phyloP scores from a whole-genome alignment of 2,329 filamentous ascomycete genomes.

The Claviceps citrina region DNA sequence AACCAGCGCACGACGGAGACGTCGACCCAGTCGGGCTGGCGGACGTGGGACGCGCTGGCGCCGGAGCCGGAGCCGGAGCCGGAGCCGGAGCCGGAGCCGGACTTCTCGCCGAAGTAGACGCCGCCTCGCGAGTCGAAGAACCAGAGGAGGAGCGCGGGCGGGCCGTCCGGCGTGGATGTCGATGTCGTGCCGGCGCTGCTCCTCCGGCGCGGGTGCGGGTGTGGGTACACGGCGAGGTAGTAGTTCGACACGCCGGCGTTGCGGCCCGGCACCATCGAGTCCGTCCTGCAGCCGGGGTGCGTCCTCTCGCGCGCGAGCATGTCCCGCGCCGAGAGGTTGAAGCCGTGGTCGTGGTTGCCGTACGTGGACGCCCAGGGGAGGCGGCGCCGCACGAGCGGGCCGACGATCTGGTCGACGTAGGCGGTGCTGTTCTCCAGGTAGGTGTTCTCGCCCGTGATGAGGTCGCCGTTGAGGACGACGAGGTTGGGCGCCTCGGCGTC shows the following conservation, averaged over 20 bases:
- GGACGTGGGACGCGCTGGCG: conserved; percentile 15
- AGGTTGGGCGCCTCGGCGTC: conserved; percentile 40
- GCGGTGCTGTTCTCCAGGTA: conserved; percentile 35
- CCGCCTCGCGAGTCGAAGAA: conserved; percentile 57
- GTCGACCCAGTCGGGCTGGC: conserved; percentile 31
- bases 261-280: conserved; percentile 22
- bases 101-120: conserved; percentile 30
- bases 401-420: conserved; percentile 45
- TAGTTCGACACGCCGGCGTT: conserved; percentile 31
- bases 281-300: conserved; percentile 24
- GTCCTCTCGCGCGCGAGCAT: conserved; percentile 27
- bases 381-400: conserved; percentile 37
- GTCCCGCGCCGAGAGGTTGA: conserved; percentile 35
- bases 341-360: conserved; percentile 53
- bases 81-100: too few relatives aligned
- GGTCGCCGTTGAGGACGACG: conserved; percentile 55
- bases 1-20: conserved; percentile 31
- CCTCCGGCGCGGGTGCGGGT: too few relatives aligned
- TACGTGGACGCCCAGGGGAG: conserved; percentile 53
- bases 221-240: conserved; percentile 27
- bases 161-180: conserved; percentile 13
- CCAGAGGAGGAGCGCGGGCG: conserved; percentile 42
- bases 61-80: too few relatives aligned
- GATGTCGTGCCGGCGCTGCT: too few relatives aligned
- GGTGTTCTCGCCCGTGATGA: conserved; percentile 53